Base-by-base conservation (phyloP, 192 early-diverging fungal genomes). In the Radiomyces spectabilis region DNA sequence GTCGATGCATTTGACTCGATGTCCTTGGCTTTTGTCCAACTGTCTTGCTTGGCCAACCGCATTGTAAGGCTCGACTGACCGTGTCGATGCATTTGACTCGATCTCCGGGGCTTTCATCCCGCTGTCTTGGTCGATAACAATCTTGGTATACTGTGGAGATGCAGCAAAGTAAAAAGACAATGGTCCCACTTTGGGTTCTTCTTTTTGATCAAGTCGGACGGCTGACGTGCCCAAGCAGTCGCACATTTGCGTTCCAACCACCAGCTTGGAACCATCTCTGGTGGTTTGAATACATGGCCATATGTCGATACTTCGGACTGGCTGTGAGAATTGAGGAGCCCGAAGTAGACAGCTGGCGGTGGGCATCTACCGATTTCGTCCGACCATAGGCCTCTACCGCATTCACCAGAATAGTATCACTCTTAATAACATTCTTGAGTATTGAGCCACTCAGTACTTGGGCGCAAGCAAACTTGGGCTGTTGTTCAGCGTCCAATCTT, bases 401-500 rank as follows among this genome's bases (percentile, higher is more conserved):
- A 43, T 63, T 55, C 26, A 30, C 44, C 19, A 55, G 53, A 38
- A 63, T 19, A 29, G 29, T 53, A 22, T 51, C 24, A 46, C 41
- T 31, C 21, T 56, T 63, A 7, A 41, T 34, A 48, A 45, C 34
- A 40, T 66, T 56, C 21, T 60, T 25, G 4, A 66, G 41, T 3
- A 66, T 25, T 26, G 46, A 66, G 13, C 57, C 48, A 21, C 57
- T 41, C 19, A 66, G 44, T 39, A 55, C 41, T 42, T 30, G 41
- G 2, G 40, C 50, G 18, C 34, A 66, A n/a, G 44, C 40, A 41
- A 60, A 59, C 12, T 49, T 51, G 4, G 56, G 19, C 9, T 55
- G 53, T 6, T 56, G 53, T 7, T 46, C 45, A 51, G 50, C 33
- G 49, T 34, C 53, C 64, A 66, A 51, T 66, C 64, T 31, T 58